A percentile compares a stretch with the other conserved stretches of the same genome.
These are phyloP conservation scores for Populus euphratica DNA, from an alignment of 345 rosid species.

Conservation along the genomic window DNA sequence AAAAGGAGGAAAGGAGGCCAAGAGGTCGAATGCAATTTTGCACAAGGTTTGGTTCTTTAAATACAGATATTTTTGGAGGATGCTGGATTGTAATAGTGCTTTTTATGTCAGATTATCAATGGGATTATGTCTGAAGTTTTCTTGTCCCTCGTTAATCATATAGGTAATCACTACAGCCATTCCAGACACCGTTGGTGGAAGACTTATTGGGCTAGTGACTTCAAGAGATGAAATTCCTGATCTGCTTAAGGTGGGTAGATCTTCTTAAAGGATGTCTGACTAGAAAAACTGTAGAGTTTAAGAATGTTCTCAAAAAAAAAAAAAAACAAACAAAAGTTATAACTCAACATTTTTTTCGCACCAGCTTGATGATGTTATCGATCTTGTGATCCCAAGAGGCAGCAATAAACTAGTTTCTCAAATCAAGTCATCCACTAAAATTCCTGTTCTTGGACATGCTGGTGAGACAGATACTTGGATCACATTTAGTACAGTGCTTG, in stretches of 20 bases:
- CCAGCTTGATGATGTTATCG: slow-evolving; percentile 98
- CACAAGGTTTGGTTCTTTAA: slow-evolving; percentile 58
- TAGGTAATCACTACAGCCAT: slow-evolving; percentile 91
- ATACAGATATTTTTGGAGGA: not conserved
- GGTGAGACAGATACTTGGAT: slow-evolving; percentile 46
- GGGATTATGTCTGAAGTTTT: slow-evolving; percentile 13
- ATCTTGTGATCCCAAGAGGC: slow-evolving; percentile 99
- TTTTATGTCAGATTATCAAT: not conserved
- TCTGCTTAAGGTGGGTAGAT: slow-evolving; percentile 68
- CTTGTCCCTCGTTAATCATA: slow-evolving; percentile 13
- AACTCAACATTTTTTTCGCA: slow-evolving; percentile 22
- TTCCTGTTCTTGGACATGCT: slow-evolving; percentile 96
- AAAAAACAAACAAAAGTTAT: not conserved
- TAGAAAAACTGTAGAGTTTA: slow-evolving; percentile 1
- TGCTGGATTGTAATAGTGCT: no score
- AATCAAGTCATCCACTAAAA: slow-evolving; percentile 85
- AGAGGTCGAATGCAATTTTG: slow-evolving; percentile 82
- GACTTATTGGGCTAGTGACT: slow-evolving; percentile 87
- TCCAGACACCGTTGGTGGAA: slow-evolving; percentile 70
- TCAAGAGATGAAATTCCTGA: slow-evolving; percentile 97
- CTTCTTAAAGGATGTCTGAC: slow-evolving; percentile 7
- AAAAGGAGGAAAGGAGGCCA: slow-evolving; percentile 98
- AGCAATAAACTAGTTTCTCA: slow-evolving; percentile 90
- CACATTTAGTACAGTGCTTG: slow-evolving; percentile 7
- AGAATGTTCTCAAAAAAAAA: not conserved